A percentile compares a stretch with the other conserved stretches of the same genome.
Conservation (phyloP, 352 stramenopile genomes). For the Globisporangium cederbergense region DNA sequence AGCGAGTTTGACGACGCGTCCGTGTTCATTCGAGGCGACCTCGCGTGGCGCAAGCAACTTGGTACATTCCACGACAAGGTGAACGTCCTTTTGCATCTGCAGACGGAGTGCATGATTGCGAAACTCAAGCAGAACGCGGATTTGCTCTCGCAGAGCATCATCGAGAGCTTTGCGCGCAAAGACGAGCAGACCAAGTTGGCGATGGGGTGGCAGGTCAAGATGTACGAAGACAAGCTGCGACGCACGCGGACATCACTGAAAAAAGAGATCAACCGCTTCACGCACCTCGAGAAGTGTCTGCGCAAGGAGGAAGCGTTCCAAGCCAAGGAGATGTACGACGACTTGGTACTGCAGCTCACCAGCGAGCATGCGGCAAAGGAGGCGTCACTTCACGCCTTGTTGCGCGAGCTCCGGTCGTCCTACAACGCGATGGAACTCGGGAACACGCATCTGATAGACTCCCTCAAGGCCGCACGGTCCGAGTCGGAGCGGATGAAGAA, state of each 20-base stretch:
- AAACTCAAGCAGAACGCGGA: conserved; percentile 32
- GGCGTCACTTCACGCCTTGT: conserved; percentile 37
- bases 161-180: conserved; percentile 33
- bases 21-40: conserved; percentile 58
- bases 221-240: conserved; percentile 52
- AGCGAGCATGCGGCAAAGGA: conserved; percentile 40
- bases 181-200: conserved; percentile 30
- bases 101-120: conserved; percentile 20
- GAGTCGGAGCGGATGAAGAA: conserved; percentile 57
- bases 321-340: conserved; percentile 42
- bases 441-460: conserved; percentile 54
- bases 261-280: conserved; percentile 66
- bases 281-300: conserved; percentile 58
- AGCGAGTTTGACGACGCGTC: conserved; percentile 49
- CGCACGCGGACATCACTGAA: conserved; percentile 43
- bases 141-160: conserved; percentile 30
- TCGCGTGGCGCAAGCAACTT: conserved; percentile 60
- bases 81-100: conserved; percentile 31
- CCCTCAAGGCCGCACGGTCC: conserved; percentile 30
- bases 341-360: conserved; percentile 39
- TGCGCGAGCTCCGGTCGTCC: conserved; percentile 45
- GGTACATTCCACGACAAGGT: conserved; percentile 39
- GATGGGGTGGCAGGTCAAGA: conserved; percentile 36
- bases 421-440: conserved; percentile 45
- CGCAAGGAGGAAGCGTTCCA: conserved; percentile 55